Evolutionary conservation across 2,329 filamentous ascomycete genomes (phyloP).

Genomic region (Calonectria multiphialidica): DNA sequence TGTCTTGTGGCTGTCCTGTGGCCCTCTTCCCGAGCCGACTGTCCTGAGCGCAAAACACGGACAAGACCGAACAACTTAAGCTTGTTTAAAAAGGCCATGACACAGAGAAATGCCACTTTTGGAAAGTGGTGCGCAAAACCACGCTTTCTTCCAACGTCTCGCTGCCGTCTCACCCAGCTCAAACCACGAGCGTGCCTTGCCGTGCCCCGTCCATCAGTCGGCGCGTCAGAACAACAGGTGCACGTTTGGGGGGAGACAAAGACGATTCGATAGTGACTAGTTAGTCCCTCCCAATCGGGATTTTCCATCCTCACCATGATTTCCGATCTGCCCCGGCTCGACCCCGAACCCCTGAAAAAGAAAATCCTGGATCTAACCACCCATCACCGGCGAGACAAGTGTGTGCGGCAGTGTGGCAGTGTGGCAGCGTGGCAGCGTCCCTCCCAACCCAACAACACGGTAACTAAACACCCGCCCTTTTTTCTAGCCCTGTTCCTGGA

Average conservation of each 20-base stretch:
- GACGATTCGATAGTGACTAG: not conserved
- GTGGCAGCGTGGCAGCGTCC: no score
- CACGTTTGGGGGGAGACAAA: not conserved
- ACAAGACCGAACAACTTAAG: not conserved
- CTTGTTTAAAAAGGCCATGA: not conserved
- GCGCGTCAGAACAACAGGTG: not conserved
- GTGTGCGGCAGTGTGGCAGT: no score
- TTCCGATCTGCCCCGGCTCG: not conserved
- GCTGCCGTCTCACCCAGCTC: not conserved
- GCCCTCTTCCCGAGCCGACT: not conserved
- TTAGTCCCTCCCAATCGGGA: not conserved
- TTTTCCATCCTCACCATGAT: not conserved
- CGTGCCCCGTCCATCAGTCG: not conserved
- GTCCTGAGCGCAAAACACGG: not conserved
- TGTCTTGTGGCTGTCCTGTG: no score
- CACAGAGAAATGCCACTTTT: not conserved
- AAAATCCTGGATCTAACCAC: not conserved
- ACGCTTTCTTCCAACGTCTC: no score
- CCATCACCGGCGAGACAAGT: not conserved
- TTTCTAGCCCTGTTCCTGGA: not conserved
- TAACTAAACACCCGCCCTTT: not conserved
- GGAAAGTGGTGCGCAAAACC: not conserved
- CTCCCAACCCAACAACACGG: no score
- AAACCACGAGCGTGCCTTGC: not conserved
- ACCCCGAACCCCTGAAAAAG: slow-evolving; percentile 3